A percentile compares a stretch with the other conserved stretches of the same genome.
These are phyloP conservation scores for Halophytophthora polymorphica DNA, from an alignment of 352 stramenopile genomes.

Conservation along the genomic window DNA sequence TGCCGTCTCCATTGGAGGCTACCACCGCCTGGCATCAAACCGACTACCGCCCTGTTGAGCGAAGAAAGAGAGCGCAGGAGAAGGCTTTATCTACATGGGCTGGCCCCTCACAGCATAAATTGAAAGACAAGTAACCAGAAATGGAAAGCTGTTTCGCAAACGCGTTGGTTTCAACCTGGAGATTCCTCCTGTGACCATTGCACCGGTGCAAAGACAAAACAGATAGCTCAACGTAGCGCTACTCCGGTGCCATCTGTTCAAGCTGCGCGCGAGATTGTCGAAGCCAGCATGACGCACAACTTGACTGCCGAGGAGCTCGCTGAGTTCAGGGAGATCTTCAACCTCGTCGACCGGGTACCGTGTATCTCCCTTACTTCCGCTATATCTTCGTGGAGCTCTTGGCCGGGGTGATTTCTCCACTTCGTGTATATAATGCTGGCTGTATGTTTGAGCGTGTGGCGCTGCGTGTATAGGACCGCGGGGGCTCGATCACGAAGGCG, in stretches of 20 bases:
- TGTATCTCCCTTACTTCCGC: not conserved
- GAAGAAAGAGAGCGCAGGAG: too few species aligned
- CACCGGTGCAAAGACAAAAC: not conserved
- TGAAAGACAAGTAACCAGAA: constrained; percentile 2
- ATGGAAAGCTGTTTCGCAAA: too few species aligned
- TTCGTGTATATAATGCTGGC: not conserved
- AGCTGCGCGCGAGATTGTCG: not conserved
- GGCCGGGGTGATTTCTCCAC: not conserved
- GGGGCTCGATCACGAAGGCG: constrained; percentile 92
- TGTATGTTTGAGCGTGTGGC: not conserved
- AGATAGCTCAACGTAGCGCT: not conserved
- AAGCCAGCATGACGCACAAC: constrained; percentile 52
- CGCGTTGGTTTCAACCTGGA: too few species aligned
- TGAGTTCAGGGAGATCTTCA: constrained; percentile 95
- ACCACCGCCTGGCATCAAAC: constrained; percentile 8
- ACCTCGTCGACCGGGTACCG: constrained; percentile 88
- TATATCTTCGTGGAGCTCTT: not conserved
- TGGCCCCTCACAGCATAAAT: constrained; percentile 10
- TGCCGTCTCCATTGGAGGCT: too few species aligned
- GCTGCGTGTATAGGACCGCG: constrained; percentile 65
- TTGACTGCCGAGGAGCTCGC: constrained; percentile 80
- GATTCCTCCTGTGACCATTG: too few species aligned
- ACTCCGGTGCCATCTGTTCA: constrained; percentile 1
- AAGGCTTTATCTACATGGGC: not conserved
- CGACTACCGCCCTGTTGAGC: constrained; percentile 5